Evolutionary conservation across 2,329 filamentous ascomycete genomes (phyloP), one percentile per base, ranked within the genome.

Genomic region (Aspergillus chevalieri): DNA sequence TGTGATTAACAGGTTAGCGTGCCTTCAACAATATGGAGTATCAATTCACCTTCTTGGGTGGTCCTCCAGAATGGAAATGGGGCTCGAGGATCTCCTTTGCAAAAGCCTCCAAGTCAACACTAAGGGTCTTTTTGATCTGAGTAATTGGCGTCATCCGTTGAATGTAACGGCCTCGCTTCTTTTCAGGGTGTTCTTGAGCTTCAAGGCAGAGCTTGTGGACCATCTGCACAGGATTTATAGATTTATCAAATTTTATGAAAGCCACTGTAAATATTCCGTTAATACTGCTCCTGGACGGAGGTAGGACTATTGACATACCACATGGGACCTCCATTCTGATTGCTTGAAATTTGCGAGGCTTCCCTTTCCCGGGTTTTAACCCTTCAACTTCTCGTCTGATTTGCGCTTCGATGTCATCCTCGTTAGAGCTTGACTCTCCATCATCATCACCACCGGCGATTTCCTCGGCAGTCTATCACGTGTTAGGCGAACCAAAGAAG

Each of bases 111-210:
- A 85, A 65, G 19, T 81, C 80, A 49, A 78, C 77, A 50, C 74
- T 73, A 26, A 79, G 74, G 30, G 80, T 79, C 63, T 82, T 82
- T 24, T 77, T 78, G 49, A 81, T 76, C 22, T 76, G 68, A 21
- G 73, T 78, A 54, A 84, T 76, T 15, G 82, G 82, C 19, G 78
- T 83, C 50, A 85, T 69, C 54, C 82, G 74, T 64, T 82, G 80
- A 44, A 82, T 74, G 60, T 74, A 83, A 50, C 81, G 75, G 53
- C 79, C 78, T 52, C 75, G 74, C 60, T 79, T 81, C 49, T 68
- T 74, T 39, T 73, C 66, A 17, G 75, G 69, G 49, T 77, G 72
- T 50, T 71, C 65, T 54, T 75, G 69, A 22, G 81, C 80, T 53
- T 82, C 78, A 54, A 72, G 65, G 65, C 81, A 84, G 39, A 85